Base-by-base conservation (phyloP, 805 yeast species). In the Candida parachauliodes region DNA sequence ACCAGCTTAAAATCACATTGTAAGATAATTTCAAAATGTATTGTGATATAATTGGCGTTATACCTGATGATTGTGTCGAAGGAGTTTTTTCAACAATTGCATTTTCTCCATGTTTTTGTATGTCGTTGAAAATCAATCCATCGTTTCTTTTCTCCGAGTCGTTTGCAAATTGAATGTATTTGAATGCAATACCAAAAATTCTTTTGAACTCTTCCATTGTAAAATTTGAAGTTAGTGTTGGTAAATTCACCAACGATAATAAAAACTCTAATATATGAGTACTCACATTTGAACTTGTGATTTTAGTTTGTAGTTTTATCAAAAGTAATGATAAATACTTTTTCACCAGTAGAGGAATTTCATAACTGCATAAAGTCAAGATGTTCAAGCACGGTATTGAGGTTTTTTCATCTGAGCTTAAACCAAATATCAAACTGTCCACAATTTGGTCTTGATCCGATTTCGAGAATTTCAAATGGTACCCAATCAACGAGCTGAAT, bases 131-230 rank as follows among this genome's bases (percentile, higher is more conserved):
- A 29, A 42, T 42, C 24, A 43, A 35, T 19, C 56, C 19, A 18
- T 23, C n/a, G 45, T 37, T 14, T 41, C 50, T 35, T 34, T 56
- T 46, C 44, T 62, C 46, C 39, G 57, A 52, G 47, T 83, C 88
- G 36, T 73, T 68, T 2, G 87, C 77, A 51, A 79, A 81, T 51
- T 84, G 86, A 38, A 87, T 82, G 48, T 80, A 82, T 48, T 81
- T 81, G 63, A 88, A 84, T 1, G 88, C 82, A 54, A 88, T 83
- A 2, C 85, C 95, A 63, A 88, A 85, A 2, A 87, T 86, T 32
- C 88, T 68, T 49, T 80, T 82, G 54, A 72, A 83, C 48, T 88
- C 95, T 34, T 84, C 93, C 14, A 72, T 70, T 3, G 85, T 83
- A 52, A 87, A 82, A 49, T 81, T 81, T 1, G 86, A 72, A 1